phyloP scores from a whole-genome alignment of 108 stramenopile genomes.

The Nitzschia palea region DNA sequence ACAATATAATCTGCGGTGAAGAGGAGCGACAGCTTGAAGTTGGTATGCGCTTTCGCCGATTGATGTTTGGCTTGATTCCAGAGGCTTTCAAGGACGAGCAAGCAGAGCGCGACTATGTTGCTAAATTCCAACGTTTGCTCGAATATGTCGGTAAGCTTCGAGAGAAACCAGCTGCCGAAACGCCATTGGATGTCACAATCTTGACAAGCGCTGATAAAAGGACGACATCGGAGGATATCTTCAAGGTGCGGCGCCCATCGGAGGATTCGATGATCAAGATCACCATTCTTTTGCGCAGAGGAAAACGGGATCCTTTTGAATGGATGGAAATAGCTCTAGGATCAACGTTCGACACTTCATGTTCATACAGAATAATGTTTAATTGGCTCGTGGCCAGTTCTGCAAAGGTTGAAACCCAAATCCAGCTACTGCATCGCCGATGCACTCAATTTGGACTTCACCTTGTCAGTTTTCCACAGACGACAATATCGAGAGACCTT shows the following conservation, averaged over 20 bases:
- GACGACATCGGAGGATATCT: constrained; percentile 15
- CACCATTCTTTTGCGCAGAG: constrained; percentile 55
- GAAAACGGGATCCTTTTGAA: constrained; percentile 74
- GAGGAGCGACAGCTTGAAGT: constrained; percentile 54
- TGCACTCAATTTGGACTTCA: constrained; percentile 80
- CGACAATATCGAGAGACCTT: constrained; percentile 53
- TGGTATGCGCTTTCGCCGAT: constrained; percentile 67
- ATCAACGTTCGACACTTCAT: constrained; percentile 64
- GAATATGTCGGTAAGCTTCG: constrained; percentile 74
- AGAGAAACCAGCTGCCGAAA: constrained; percentile 42
- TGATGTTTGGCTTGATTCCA: constrained; percentile 80
- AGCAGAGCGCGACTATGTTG: constrained; percentile 68
- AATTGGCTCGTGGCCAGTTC: constrained; percentile 90
- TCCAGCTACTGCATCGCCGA: constrained; percentile 75
- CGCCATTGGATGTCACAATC: constrained; percentile 48
- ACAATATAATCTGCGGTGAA: constrained; percentile 82
- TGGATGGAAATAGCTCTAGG: constrained; percentile 81
- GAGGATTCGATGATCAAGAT: constrained; percentile 57
- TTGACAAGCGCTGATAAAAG: constrained; percentile 28
- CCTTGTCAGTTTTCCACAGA: constrained; percentile 63
- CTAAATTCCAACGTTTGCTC: constrained; percentile 65
- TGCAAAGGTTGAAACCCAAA: constrained; percentile 78
- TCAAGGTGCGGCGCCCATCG: constrained; percentile 18
- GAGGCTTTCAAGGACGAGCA: constrained; percentile 45
- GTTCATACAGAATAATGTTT: constrained; percentile 80